Base-by-base conservation (phyloP, 208 protist genomes). In the Leishmania arabica region DNA sequence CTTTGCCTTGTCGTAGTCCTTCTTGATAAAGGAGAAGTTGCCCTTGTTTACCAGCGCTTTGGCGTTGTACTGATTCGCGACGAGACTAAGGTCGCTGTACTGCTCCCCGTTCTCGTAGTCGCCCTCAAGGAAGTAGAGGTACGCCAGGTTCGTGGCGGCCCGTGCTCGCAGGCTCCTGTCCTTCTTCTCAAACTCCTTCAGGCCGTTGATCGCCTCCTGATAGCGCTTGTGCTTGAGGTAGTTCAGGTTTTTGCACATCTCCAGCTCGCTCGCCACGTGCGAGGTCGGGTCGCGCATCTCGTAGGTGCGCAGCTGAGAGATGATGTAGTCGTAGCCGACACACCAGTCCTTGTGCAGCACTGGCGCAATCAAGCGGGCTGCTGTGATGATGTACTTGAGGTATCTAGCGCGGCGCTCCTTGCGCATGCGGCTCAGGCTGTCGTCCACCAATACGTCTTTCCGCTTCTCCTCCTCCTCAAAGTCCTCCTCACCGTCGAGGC, bases 61-160 rank as follows among this genome's bases (percentile, higher is more conserved):
- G 68, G 98, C 97, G 89, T 99, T 99, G 93, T 99, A 99, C 84
- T 95, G 90, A 84, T 99, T 97, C 64, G 97, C 89, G 84, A 95
- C 89, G 68, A 99, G 84, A 65, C 98, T 98, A 80, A 98, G 89
- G 75, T 99, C 92, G 81, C 98, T 99, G 89, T 99, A 99, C 83
- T 98, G 97, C 80, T 99, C 95, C 31, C 98, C 98, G 82, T 94
- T 99, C 27, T 98, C 96, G 84, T 96, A 92, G 88, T 99, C 98
- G 78, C 96, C 97, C 83, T 99, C 98, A n/a, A 99, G 92, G 87
- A 99, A 99, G 93, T 99, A 99, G 37, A 99, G 89, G 84, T 99
- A 99, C 13, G 97, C 97, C 34, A 99, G 88, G 91, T 99, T 99
- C 68, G 98, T 99, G 74, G 98, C 97, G 27, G 98, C 98, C 11